Percentiles rank a stretch among this genome's conserved stretches.
phyloP scores from a whole-genome alignment of 225 moss, liverwort and hornwort genomes.

The Sphagnum tenellum region DNA sequence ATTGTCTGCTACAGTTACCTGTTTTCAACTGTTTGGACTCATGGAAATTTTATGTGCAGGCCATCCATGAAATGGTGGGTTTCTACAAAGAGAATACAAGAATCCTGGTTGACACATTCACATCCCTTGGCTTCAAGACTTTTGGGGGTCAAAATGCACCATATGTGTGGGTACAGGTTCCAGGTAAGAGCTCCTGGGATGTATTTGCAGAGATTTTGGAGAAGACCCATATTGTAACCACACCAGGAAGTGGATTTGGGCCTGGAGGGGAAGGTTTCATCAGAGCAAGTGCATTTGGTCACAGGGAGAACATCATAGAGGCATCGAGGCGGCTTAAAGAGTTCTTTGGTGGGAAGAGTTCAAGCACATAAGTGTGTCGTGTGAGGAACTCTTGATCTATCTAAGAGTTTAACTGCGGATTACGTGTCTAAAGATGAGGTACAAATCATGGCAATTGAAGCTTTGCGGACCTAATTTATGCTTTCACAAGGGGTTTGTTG shows the following conservation, averaged over 20 bases:
- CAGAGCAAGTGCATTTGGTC: constrained; percentile 88
- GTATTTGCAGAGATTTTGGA: constrained; percentile 86
- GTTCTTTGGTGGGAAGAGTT: constrained; percentile 14
- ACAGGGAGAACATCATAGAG: constrained; percentile 77
- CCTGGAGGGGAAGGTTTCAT: constrained; percentile 97
- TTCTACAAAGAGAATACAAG: constrained; percentile 90
- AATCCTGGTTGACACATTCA: constrained; percentile 73
- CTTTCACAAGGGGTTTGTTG: too few relatives aligned
- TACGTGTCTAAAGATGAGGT: too few relatives aligned
- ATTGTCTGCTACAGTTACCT: too few relatives aligned
- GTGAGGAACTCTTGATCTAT: too few relatives aligned
- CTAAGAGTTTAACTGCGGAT: too few relatives aligned
- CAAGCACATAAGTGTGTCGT: too few relatives aligned
- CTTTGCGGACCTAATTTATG: too few relatives aligned
- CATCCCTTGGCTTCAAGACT: constrained; percentile 72
- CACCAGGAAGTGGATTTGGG: constrained; percentile 96
- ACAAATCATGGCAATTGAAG: too few relatives aligned
- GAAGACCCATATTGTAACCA: constrained; percentile 80
- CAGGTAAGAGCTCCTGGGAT: constrained; percentile 89
- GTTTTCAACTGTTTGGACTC: not conserved
- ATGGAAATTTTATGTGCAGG: constrained; percentile 25
- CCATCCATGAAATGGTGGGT: constrained; percentile 49
- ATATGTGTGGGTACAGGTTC: constrained; percentile 92
- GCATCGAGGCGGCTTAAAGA: constrained; percentile 80
- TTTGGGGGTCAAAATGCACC: constrained; percentile 98